Conservation (phyloP, 1,139 yeast species). For the Zygoascus meyerae region DNA sequence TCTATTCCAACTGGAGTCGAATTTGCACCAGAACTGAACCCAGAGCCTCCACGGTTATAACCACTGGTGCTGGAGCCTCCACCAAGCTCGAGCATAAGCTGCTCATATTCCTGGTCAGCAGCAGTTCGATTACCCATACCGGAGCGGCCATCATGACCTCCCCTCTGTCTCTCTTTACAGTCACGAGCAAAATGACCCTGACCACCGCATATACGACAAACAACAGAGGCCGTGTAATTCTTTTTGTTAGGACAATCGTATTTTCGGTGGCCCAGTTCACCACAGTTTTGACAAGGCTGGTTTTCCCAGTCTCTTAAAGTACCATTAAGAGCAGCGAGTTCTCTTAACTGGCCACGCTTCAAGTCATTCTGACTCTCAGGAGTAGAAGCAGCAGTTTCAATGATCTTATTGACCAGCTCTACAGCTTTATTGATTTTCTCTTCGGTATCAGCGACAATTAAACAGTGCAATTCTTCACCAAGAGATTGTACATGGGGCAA, state of each 20-base stretch:
- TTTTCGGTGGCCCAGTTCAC: slow-evolving; percentile 56
- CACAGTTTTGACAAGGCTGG: slow-evolving; percentile 56
- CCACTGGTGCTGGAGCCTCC: slow-evolving; percentile 27
- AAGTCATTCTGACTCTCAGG: slow-evolving; percentile 93
- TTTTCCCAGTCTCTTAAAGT: slow-evolving; percentile 79
- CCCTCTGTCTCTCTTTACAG: slow-evolving; percentile 46
- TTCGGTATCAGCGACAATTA: slow-evolving; percentile 78
- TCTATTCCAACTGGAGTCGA: slow-evolving; percentile 10
- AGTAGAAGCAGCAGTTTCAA: slow-evolving; percentile 72
- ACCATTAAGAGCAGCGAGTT: slow-evolving; percentile 90
- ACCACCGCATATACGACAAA: slow-evolving; percentile 74
- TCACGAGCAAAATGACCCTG: slow-evolving; percentile 87
- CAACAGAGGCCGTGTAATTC: slow-evolving; percentile 51
- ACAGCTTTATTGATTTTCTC: slow-evolving; percentile 74
- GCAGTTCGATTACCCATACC: slow-evolving; percentile 17
- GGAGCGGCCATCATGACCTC: slow-evolving; percentile 14
- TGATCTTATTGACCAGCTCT: slow-evolving; percentile 65
- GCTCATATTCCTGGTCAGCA: slow-evolving; percentile 46
- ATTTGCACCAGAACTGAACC: slow-evolving; percentile 11
- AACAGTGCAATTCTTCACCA: slow-evolving; percentile 82
- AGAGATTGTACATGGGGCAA: slow-evolving; percentile 44
- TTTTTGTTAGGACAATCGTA: slow-evolving; percentile 55
- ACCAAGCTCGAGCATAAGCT: slow-evolving; percentile 46
- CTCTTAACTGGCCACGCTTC: slow-evolving; percentile 85
- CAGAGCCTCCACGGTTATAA: neutral